Conservation (phyloP, 768 basidiomycete species). For the Leucocoprinus leucothites region DNA sequence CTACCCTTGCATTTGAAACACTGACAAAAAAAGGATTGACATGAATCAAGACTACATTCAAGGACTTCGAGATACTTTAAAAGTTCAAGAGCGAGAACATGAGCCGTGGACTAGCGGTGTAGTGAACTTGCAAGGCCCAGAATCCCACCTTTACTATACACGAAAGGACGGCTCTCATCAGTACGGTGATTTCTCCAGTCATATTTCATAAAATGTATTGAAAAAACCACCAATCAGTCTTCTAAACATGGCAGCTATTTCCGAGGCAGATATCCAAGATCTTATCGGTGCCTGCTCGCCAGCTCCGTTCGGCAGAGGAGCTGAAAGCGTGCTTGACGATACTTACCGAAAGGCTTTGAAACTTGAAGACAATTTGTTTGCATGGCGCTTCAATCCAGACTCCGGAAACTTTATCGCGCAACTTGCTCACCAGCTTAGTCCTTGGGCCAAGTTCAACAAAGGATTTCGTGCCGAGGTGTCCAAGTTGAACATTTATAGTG, state of each 20-base stretch:
- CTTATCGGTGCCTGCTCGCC: background rate
- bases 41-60: background rate
- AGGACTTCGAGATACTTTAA: background rate
- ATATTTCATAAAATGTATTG: background rate
- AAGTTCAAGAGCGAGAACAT: background rate
- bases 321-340: conserved; percentile 38
- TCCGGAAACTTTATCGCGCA: conserved; percentile 18
- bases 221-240: background rate
- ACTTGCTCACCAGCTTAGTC: conserved; percentile 19
- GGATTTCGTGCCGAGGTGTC: conserved; percentile 28
- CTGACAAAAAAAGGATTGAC: too few species aligned
- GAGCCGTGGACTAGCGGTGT: background rate
- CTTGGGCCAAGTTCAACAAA: conserved; percentile 15
- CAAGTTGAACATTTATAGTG: conserved; percentile 38
- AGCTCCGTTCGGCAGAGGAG: conserved; percentile 17
- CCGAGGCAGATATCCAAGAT: background rate
- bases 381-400: conserved; percentile 25
- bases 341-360: conserved; percentile 44
- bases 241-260: background rate
- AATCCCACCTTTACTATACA: background rate
- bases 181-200: background rate
- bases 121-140: background rate
- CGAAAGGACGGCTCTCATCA: background rate
- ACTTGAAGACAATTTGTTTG: conserved; percentile 34
- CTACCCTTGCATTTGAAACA: too few species aligned